Evolutionary conservation across 768 basidiomycete genomes (phyloP).

Genomic region (Suillus lakei): DNA sequence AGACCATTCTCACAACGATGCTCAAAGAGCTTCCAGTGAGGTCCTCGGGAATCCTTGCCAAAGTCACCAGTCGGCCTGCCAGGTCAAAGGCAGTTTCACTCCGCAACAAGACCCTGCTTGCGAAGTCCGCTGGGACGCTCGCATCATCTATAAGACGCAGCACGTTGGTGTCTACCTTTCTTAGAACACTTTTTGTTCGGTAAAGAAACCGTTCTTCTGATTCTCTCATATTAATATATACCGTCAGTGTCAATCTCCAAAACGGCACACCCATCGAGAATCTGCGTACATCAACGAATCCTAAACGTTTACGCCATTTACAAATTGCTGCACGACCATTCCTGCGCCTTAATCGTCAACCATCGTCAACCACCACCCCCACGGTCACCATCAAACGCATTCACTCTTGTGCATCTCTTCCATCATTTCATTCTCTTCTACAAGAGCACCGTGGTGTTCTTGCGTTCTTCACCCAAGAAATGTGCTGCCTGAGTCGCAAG

Average conservation of each 20-base stretch:
- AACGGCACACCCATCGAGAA: not conserved
- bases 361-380: not conserved
- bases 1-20: not conserved
- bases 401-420: slow-evolving; percentile 28
- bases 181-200: not conserved
- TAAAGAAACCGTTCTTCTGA: not conserved
- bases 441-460: slow-evolving; percentile 70
- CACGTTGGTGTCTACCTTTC: not conserved
- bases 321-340: not conserved
- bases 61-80: not conserved
- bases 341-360: not conserved
- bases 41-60: not conserved
- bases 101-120: not conserved
- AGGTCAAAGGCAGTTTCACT: not conserved
- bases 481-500: slow-evolving; percentile 79
- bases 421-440: slow-evolving; percentile 73
- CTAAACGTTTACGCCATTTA: not conserved
- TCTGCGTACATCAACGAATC: not conserved
- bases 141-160: not conserved
- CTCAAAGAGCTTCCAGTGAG: not conserved
- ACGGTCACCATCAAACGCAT: not conserved
- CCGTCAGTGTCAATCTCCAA: not conserved
- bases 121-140: not conserved
- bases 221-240: not conserved
- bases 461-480: slow-evolving; percentile 79